Conservation (phyloP, 257 asterid species). For the Nicotiana sylvestris region DNA sequence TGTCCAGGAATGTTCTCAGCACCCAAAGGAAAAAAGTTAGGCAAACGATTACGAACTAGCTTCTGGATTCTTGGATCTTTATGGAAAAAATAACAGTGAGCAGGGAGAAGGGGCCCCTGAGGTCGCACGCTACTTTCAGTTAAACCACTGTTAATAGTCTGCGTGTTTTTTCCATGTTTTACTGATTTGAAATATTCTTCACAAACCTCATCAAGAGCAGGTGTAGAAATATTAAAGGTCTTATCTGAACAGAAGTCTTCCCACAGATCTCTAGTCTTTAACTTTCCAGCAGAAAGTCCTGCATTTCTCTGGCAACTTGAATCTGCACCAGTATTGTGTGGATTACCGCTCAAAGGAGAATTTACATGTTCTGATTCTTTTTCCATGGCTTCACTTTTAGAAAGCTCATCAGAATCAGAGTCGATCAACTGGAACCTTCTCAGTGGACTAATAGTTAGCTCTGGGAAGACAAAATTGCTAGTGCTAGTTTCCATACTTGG, state of each 20-base stretch:
- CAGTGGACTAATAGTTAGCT: conserved; percentile 63
- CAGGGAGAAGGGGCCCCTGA: conserved; percentile 42
- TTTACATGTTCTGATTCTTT: conserved; percentile 18
- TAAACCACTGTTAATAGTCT: conserved; percentile 13
- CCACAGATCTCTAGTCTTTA: conserved; percentile 55
- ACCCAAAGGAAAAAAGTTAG: conserved; percentile 75
- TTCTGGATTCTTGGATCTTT: conserved; percentile 69
- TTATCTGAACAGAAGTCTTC: conserved; percentile 49
- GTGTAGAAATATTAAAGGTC: conserved; percentile 55
- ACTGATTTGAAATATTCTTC: conserved; percentile 62
- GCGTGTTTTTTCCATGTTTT: conserved; percentile 32
- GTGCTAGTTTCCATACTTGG: conserved; percentile 21
- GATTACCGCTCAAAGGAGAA: conserved; percentile 26
- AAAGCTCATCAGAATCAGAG: conserved; percentile 75
- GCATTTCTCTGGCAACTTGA: conserved; percentile 19
- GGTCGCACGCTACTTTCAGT: conserved; percentile 21
- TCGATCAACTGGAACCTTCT: conserved; percentile 85
- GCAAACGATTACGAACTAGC: conserved; percentile 70
- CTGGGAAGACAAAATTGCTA: conserved; percentile 38
- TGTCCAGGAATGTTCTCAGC: conserved; percentile 40
- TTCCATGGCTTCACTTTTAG: conserved; percentile 22
- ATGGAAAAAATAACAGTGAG: conserved; percentile 68
- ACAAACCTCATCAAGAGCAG: conserved; percentile 76
- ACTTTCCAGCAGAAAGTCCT: conserved; percentile 29
- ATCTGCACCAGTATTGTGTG: conserved; percentile 22